A percentile compares a stretch with the other conserved stretches of the same genome.
These are phyloP conservation scores for Periconia digitata DNA, from an alignment of 2,329 filamentous ascomycete species.

Conservation along the genomic window DNA sequence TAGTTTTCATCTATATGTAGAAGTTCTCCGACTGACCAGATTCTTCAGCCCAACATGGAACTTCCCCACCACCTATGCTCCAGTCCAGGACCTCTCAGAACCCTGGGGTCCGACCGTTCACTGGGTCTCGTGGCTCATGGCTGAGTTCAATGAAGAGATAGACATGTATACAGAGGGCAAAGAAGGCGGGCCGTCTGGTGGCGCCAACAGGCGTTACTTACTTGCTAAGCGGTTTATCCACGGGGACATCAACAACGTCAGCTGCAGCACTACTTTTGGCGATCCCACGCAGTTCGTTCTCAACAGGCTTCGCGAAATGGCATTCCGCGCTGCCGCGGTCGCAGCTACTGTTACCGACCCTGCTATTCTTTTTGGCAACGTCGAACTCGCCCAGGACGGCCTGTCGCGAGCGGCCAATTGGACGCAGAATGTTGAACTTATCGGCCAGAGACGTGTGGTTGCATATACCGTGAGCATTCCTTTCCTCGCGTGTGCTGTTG, in stretches of 20 bases:
- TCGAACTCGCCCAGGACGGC: neutral
- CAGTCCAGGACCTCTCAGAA: neutral
- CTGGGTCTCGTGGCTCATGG: neutral
- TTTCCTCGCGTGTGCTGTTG: constrained; percentile 5
- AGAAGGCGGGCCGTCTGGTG: neutral
- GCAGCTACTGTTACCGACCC: constrained; percentile 5
- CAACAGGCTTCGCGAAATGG: constrained; percentile 8
- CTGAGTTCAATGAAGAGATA: neutral
- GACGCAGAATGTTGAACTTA: constrained; percentile 5
- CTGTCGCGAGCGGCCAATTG: constrained; percentile 1
- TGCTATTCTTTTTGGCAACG: constrained; percentile 1
- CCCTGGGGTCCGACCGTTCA: constrained; percentile 1
- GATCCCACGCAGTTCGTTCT: constrained; percentile 9
- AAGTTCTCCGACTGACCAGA: neutral
- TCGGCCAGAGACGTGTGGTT: neutral
- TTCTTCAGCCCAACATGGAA: neutral
- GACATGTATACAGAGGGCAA: neutral
- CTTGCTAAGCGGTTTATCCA: constrained; percentile 11
- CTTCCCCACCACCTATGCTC: neutral
- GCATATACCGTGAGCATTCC: constrained; percentile 2
- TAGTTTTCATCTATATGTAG: neutral
- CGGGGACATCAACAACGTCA: constrained; percentile 3
- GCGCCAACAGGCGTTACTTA: neutral
- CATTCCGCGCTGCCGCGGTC: constrained; percentile 8
- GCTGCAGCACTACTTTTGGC: constrained; percentile 9